Conservation (phyloP, 306 rosid genomes). For the Vigna unguiculata region DNA sequence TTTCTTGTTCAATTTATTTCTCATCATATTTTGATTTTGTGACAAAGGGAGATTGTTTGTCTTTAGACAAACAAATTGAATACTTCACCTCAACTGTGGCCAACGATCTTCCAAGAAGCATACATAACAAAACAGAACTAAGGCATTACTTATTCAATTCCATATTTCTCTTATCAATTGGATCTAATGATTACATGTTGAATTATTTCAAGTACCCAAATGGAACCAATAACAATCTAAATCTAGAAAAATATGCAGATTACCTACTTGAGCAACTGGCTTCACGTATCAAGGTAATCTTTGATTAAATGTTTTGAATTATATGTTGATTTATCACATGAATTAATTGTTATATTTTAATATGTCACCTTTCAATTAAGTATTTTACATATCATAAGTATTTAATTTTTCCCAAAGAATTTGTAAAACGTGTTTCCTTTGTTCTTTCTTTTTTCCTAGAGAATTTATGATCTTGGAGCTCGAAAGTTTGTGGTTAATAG, state of each 20-base stretch:
- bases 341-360: too few relatives aligned
- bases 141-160: slow-evolving; percentile 26
- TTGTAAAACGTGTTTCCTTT: neutral
- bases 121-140: neutral
- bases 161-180: slow-evolving; percentile 15
- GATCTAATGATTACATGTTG: slow-evolving; percentile 39
- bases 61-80: slow-evolving; percentile 42
- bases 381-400: too few relatives aligned
- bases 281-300: slow-evolving; percentile 10
- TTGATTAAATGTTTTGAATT: too few relatives aligned
- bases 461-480: slow-evolving; percentile 38
- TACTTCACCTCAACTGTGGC: slow-evolving; percentile 41
- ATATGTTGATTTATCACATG: too few relatives aligned
- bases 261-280: slow-evolving; percentile 2
- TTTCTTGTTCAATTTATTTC: neutral
- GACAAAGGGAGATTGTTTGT: slow-evolving; percentile 36
- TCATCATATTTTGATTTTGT: neutral
- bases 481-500: slow-evolving; percentile 25
- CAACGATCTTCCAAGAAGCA: slow-evolving; percentile 40
- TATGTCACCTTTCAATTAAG: too few relatives aligned
- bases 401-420: too few relatives aligned
- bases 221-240: neutral
- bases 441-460: neutral
- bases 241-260: slow-evolving; percentile 36
- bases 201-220: slow-evolving; percentile 20